Evolutionary conservation across 2,329 filamentous ascomycete species (phyloP).

Genomic region (Neobulgaria alba): DNA sequence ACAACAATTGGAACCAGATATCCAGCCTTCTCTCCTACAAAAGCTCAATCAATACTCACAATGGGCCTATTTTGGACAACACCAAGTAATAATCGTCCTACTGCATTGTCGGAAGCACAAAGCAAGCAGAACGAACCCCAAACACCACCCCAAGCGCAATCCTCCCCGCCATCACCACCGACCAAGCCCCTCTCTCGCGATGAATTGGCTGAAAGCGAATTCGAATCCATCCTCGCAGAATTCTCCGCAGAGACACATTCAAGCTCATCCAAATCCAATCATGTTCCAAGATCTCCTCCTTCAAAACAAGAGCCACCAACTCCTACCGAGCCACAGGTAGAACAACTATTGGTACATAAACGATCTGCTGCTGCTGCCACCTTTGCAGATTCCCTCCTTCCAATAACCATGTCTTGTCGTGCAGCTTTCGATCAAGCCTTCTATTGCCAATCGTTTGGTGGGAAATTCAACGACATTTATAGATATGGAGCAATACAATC

Average conservation of each 20-base stretch:
- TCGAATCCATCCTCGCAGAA: conserved; percentile 29
- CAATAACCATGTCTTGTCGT: conserved; percentile 79
- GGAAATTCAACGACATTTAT: conserved; percentile 88
- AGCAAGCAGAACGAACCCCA: too few relatives aligned
- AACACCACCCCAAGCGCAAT: conserved; percentile 12
- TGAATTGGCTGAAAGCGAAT: conserved; percentile 27
- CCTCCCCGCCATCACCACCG: conserved; percentile 10
- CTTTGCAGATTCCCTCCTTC: conserved; percentile 63
- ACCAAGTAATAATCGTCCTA: too few relatives aligned
- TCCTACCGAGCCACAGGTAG: background rate
- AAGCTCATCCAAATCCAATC: too few relatives aligned
- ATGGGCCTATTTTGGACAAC: too few relatives aligned
- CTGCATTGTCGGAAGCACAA: conserved; percentile 19
- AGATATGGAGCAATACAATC: conserved; percentile 68
- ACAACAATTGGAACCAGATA: too few relatives aligned
- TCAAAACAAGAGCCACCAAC: conserved; percentile 5
- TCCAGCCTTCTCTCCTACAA: too few relatives aligned
- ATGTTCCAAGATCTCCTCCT: conserved; percentile 14
- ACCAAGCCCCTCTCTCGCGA: conserved; percentile 21
- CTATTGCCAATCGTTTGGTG: conserved; percentile 85
- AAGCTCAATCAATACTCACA: too few relatives aligned
- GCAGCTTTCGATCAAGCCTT: conserved; percentile 87
- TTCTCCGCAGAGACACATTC: too few relatives aligned
- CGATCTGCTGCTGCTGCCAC: too few relatives aligned
- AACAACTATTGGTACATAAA: too few relatives aligned